Evolutionary conservation across 495 filamentous ascomycete genomes (phyloP).

Genomic region (Lepraria neglecta): DNA sequence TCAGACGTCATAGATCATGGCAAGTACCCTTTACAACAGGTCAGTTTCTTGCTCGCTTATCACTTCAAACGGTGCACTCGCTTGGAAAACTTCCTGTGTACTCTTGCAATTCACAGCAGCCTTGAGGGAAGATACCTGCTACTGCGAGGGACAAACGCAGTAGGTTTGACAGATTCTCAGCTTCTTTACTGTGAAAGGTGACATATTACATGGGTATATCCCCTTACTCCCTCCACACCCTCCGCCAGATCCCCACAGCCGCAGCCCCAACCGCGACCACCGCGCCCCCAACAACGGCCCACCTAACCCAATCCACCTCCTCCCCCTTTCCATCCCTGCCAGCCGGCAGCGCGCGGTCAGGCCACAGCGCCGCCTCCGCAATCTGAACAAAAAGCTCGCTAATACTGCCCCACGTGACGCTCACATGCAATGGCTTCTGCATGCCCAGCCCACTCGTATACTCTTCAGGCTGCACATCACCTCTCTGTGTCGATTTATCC

Average conservation of each 20-base stretch:
- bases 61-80: too few relatives aligned
- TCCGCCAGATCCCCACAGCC: slow-evolving; percentile 67
- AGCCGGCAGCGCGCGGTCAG: slow-evolving; percentile 79
- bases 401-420: slow-evolving; percentile 84
- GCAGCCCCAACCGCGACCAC: slow-evolving; percentile 75
- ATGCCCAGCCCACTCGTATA: slow-evolving; percentile 77
- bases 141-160: background rate
- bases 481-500: slow-evolving; percentile 88
- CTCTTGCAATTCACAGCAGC: too few relatives aligned
- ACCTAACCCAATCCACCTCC: slow-evolving; percentile 67
- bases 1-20: too few relatives aligned
- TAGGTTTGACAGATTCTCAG: background rate
- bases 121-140: too few relatives aligned
- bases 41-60: too few relatives aligned
- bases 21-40: too few relatives aligned
- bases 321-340: slow-evolving; percentile 76
- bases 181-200: too few relatives aligned
- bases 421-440: slow-evolving; percentile 82
- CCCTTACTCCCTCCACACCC: slow-evolving; percentile 33
- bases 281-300: slow-evolving; percentile 80
- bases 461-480: slow-evolving; percentile 85
- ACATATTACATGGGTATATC: too few relatives aligned
- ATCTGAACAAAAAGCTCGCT: slow-evolving; percentile 83
- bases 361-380: slow-evolving; percentile 86
- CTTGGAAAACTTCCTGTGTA: too few relatives aligned